These are phyloP conservation scores for Melaleuca quinquenervia DNA, from an alignment of 345 rosid species.

Conservation along the genomic window DNA sequence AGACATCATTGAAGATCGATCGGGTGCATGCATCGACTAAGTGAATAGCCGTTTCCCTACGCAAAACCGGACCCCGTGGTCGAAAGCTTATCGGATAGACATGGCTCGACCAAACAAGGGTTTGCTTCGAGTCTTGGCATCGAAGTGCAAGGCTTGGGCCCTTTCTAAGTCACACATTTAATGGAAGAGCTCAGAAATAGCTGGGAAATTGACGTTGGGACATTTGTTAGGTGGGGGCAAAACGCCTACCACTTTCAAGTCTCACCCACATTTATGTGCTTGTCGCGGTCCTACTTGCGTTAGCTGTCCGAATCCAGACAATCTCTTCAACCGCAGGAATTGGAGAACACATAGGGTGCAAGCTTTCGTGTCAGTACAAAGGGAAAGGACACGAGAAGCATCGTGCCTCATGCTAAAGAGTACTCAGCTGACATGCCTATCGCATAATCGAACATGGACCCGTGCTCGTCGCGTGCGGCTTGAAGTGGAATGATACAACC, in stretches of 20 bases:
- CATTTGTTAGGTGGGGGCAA: neutral
- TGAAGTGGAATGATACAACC: neutral
- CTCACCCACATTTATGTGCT: neutral
- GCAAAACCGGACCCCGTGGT: neutral
- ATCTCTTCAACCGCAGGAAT: neutral
- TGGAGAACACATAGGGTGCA: too few species aligned
- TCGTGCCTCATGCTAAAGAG: neutral
- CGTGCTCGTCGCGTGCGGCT: neutral
- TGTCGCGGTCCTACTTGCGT: neutral
- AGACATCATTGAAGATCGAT: neutral
- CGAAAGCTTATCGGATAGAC: neutral
- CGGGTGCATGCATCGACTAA: neutral
- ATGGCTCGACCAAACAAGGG: neutral
- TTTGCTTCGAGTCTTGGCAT: neutral
- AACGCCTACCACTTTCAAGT: neutral
- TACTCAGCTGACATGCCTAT: neutral
- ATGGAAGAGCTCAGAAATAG: neutral
- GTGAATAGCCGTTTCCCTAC: neutral
- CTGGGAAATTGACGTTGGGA: neutral
- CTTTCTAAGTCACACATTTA: neutral
- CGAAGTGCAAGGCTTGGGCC: neutral
- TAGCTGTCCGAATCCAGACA: neutral
- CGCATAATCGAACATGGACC: neutral
- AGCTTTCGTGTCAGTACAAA: neutral
- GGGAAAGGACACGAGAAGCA: neutral